Base-by-base conservation (phyloP, 73 alveolate genomes). In the Breviolum minutum region DNA sequence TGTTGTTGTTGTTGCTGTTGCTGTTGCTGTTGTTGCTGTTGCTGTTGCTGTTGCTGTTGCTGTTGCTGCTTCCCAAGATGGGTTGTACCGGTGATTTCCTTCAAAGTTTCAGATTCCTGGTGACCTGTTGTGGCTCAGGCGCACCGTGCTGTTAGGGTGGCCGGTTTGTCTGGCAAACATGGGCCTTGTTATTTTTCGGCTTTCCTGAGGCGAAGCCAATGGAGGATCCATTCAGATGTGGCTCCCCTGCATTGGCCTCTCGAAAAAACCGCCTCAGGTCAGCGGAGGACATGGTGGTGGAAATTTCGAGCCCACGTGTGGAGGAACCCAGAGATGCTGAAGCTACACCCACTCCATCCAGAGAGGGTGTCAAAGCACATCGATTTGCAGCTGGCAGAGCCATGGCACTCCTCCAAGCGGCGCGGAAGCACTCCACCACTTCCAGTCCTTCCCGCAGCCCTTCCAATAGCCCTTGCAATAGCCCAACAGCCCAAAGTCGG, bases 321-420 rank as follows among this genome's bases (percentile, higher is more conserved):
- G 54, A 40, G 54, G 54, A 40, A 40, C 54, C 3, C 54, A 40
- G 5, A 40, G 54, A 40, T 40, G 54, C 54, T 40, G 54, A 40
- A 73, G 60, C 9, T 40, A 22, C 82, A 17, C 40, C 88, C 14
- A 80, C 40, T 11, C 88, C 88, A 40, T 69, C 88, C 16, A 40
- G 22, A 80, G 88, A 66, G 32, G 54, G 40, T 17, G 68, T 83
- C 60, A 26, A 12, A 60, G 92, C 76, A 17, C 92, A 83, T 10
- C 92, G 92, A 48, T 54, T 83, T 54, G 92, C 92, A 22, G 92
- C 92, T 6, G 92, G 92, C 76, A 54, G 92, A 54, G 92, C 92
- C n/a, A 19, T 83, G 92, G 92, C 92, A 8, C 73, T 83, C 61
- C 92, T 83, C 76, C 92, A 83, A 26, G 71, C 92, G 5, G 76